A percentile compares a stretch with the other conserved stretches of the same genome.
Conservation (phyloP, 2,329 filamentous ascomycete genomes). For the Aspergillus quadricinctus region DNA sequence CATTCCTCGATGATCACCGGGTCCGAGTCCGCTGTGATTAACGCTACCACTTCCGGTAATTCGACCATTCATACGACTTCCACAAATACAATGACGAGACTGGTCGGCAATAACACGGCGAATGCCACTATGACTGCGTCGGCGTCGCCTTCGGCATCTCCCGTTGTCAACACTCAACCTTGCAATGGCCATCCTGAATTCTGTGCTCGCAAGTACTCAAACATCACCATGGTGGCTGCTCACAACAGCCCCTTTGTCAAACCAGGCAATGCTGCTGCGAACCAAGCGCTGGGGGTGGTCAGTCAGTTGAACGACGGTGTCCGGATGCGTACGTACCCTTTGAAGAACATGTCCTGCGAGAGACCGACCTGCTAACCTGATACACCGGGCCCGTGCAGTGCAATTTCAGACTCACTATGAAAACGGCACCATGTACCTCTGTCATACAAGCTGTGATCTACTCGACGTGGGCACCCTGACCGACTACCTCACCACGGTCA, state of each 20-base stretch:
- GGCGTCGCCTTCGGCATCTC: conserved; percentile 35
- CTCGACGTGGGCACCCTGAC: conserved; percentile 76
- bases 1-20: conserved; percentile 25
- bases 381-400: conserved; percentile 36
- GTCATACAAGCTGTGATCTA: conserved; percentile 78
- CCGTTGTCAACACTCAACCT: conserved; percentile 64
- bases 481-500: conserved; percentile 65
- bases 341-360: background rate
- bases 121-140: conserved; percentile 48
- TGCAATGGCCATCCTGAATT: conserved; percentile 79
- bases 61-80: conserved; percentile 30
- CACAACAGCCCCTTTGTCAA: conserved; percentile 79
- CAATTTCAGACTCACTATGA: conserved; percentile 57
- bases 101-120: conserved; percentile 46
- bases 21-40: conserved; percentile 16
- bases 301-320: conserved; percentile 72
- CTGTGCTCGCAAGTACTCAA: conserved; percentile 71
- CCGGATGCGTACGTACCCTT: conserved; percentile 47
- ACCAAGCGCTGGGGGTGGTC: conserved; percentile 65
- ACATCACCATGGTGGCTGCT: conserved; percentile 71
- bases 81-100: conserved; percentile 36
- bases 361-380: background rate
- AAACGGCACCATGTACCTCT: conserved; percentile 66
- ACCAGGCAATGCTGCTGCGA: conserved; percentile 67
- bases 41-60: conserved; percentile 22